phyloP scores from a whole-genome alignment of 768 basidiomycete species.

The Mycena rosella region DNA sequence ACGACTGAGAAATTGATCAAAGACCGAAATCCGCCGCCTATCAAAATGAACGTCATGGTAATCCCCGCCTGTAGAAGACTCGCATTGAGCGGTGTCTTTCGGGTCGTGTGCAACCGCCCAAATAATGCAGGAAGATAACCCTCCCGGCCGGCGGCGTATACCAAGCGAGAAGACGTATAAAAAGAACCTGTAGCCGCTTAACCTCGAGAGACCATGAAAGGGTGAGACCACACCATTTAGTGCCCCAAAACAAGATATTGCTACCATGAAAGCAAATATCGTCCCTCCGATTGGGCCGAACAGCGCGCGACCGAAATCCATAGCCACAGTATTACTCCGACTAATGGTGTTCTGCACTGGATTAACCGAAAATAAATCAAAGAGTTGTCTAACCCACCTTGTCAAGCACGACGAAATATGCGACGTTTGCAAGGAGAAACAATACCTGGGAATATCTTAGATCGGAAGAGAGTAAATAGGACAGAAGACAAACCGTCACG shows the following conservation, averaged over 20 bases:
- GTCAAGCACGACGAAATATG: slow-evolving; percentile 95
- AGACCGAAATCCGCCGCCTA: slow-evolving; percentile 91
- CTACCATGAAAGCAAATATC: slow-evolving; percentile 91
- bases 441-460: too few relatives aligned
- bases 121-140: slow-evolving; percentile 89
- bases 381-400: slow-evolving; percentile 57
- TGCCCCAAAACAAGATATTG: slow-evolving; percentile 95
- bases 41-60: slow-evolving; percentile 81
- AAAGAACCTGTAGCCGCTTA: slow-evolving; percentile 63
- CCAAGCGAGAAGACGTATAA: slow-evolving; percentile 85
- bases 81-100: slow-evolving; percentile 91
- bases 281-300: slow-evolving; percentile 91
- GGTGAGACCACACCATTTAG: slow-evolving; percentile 73
- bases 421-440: slow-evolving; percentile 86
- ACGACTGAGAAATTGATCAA: slow-evolving; percentile 92
- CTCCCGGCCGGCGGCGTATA: slow-evolving; percentile 91
- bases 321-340: slow-evolving; percentile 87
- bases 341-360: slow-evolving; percentile 67
- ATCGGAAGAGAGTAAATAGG: too few relatives aligned
- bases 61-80: slow-evolving; percentile 82
- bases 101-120: slow-evolving; percentile 76
- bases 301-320: slow-evolving; percentile 91
- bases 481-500: slow-evolving; percentile 81
- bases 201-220: slow-evolving; percentile 14
- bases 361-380: slow-evolving; percentile 16